phyloP scores from a whole-genome alignment of 2,329 filamentous ascomycete species.

The Hymenoscyphus repandus region DNA sequence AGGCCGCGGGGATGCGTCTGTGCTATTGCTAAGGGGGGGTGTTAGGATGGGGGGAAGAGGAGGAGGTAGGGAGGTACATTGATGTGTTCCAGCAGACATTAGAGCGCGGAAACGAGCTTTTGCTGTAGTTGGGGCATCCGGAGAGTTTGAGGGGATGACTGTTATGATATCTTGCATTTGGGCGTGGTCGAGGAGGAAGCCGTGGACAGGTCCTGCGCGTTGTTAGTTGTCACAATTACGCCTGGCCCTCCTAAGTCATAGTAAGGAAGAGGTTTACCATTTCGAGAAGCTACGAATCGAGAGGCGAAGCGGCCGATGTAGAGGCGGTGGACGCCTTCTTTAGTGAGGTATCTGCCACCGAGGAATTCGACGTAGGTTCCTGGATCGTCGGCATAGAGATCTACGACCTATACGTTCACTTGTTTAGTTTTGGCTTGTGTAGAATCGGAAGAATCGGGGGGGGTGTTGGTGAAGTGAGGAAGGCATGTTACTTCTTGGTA shows the following conservation, averaged over 20 bases:
- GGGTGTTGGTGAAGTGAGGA: background rate
- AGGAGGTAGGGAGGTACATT: constrained; percentile 33
- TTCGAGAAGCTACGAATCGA: constrained; percentile 47
- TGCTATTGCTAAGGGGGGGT: constrained; percentile 16
- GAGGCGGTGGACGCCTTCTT: constrained; percentile 45
- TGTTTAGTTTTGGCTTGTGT: too few species aligned
- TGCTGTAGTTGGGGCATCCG: constrained; percentile 28
- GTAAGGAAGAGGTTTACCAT: too few species aligned
- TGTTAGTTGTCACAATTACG: too few species aligned
- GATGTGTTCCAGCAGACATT: constrained; percentile 51
- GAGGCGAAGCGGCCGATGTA: constrained; percentile 48
- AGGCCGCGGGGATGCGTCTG: constrained; percentile 46
- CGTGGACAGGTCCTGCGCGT: constrained; percentile 38
- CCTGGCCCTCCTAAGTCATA: too few species aligned
- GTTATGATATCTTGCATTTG: constrained; percentile 54
- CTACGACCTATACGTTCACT: constrained; percentile 38
- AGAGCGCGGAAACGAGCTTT: constrained; percentile 48
- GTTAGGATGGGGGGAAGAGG: too few species aligned
- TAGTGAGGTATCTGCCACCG: constrained; percentile 47
- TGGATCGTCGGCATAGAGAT: constrained; percentile 47
- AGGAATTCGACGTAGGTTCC: constrained; percentile 53
- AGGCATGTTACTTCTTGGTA: constrained; percentile 43
- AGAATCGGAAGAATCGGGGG: too few species aligned
- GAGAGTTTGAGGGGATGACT: constrained; percentile 40
- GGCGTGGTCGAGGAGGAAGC: constrained; percentile 51